Evolutionary conservation across 495 filamentous ascomycete species (phyloP).

Genomic region (Viridothelium virens): DNA sequence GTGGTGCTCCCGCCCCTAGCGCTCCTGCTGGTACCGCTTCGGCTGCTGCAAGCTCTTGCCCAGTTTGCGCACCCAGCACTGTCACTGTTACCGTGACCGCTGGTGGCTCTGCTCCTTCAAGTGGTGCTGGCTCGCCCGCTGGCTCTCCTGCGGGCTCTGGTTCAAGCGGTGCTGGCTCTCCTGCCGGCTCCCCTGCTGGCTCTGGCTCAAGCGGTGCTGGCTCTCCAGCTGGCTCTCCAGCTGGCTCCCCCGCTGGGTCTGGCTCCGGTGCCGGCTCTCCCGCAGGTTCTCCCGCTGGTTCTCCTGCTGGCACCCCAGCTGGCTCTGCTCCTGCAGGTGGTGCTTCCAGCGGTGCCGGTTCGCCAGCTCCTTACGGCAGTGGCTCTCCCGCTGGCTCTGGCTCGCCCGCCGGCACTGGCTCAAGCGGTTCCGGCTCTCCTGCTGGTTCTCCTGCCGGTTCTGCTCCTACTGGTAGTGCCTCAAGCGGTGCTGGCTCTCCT

Average conservation of each 20-base stretch:
- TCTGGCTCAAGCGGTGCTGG: neutral
- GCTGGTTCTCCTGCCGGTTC: neutral
- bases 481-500: neutral
- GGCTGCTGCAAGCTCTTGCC: constrained; percentile 2
- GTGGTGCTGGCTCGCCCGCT: neutral
- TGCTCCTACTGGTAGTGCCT: neutral
- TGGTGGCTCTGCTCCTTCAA: neutral
- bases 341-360: neutral
- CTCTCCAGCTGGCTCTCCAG: neutral
- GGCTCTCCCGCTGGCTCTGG: neutral
- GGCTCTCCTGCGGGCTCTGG: neutral
- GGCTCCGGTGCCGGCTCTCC: neutral
- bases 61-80: neutral
- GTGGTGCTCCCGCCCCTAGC: constrained; percentile 2
- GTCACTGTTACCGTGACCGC: constrained; percentile 3
- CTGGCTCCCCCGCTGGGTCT: neutral
- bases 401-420: constrained; percentile 1
- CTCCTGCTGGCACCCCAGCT: neutral
- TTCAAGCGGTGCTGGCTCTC: neutral
- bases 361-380: neutral
- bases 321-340: neutral
- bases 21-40: constrained; percentile 1
- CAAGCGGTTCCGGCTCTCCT: neutral
- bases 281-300: neutral
- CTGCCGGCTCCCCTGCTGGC: constrained; percentile 2